phyloP scores from a whole-genome alignment of 306 rosid genomes.

The Cucurbita pepo region DNA sequence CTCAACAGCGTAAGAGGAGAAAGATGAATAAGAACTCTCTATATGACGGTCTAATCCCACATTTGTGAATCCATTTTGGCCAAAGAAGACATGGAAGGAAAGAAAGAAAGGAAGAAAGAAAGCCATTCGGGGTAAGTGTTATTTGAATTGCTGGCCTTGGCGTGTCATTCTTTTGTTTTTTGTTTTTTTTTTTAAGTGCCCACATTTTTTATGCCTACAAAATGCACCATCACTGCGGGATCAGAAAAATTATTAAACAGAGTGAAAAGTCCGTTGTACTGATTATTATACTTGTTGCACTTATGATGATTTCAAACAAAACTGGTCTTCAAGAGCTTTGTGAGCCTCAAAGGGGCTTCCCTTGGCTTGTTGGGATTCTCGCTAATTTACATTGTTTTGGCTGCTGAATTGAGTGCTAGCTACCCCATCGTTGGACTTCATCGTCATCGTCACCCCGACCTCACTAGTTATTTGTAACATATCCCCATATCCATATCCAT shows the following conservation, averaged over 20 bases:
- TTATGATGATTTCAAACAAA: not conserved
- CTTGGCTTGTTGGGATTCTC: not conserved
- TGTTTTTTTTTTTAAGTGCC: slow-evolving; percentile 7
- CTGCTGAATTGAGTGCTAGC: not conserved
- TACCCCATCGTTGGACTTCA: not conserved
- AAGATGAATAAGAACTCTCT: not conserved
- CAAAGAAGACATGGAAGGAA: not conserved
- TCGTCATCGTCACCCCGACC: not conserved
- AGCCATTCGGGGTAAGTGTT: slow-evolving; percentile 51
- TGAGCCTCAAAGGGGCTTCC: not conserved
- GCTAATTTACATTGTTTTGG: not conserved
- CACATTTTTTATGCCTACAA: not conserved
- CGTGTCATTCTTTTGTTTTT: slow-evolving; percentile 14
- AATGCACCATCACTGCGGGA: not conserved
- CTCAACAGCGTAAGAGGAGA: slow-evolving; percentile 24
- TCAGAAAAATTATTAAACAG: not conserved
- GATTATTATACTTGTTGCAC: not conserved
- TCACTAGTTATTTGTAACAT: not conserved
- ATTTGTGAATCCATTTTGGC: not conserved
- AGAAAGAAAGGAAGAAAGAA: not conserved
- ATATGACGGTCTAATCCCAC: not conserved
- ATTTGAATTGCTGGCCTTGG: slow-evolving; percentile 57
- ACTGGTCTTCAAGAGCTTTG: not conserved
- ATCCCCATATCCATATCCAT: not conserved
- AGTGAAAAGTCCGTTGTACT: not conserved